Conservation (phyloP, 2,329 filamentous ascomycete genomes). For the Hymenoscyphus scutula region DNA sequence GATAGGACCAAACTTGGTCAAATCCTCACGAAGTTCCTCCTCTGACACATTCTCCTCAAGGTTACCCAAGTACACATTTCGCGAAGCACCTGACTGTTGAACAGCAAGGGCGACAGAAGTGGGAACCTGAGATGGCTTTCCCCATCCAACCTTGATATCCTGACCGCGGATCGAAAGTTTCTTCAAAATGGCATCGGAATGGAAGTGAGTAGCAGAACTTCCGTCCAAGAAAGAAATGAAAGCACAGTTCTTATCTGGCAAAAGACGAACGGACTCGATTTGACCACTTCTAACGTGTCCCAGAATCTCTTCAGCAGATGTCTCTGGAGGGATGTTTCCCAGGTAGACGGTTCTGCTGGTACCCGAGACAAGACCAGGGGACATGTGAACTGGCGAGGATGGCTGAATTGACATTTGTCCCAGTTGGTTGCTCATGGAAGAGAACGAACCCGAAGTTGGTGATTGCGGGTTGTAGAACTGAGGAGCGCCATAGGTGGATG, state of each 20-base stretch:
- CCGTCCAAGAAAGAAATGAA: conserved; percentile 99
- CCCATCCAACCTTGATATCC: conserved; percentile 99
- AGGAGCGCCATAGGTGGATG: conserved; percentile 76
- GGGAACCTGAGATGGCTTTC: conserved; percentile 95
- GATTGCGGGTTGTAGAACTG: conserved; percentile 86
- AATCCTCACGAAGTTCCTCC: conserved; percentile 88
- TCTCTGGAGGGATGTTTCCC: conserved; percentile 98
- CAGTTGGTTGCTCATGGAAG: conserved; percentile 44
- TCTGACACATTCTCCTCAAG: conserved; percentile 86
- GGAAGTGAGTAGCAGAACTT: conserved; percentile 96
- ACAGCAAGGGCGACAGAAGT: conserved; percentile 97
- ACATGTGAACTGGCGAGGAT: conserved; percentile 72
- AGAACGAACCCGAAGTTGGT: conserved; percentile 71
- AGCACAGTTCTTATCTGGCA: conserved; percentile 98
- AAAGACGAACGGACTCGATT: conserved; percentile 95
- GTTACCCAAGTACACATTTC: conserved; percentile 96
- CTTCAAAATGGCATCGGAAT: conserved; percentile 99
- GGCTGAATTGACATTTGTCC: conserved; percentile 52
- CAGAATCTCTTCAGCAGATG: conserved; percentile 91
- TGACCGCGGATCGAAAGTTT: conserved; percentile 98
- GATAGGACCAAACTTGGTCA: conserved; percentile 94
- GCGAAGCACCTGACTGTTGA: conserved; percentile 93
- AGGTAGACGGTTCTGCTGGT: conserved; percentile 96
- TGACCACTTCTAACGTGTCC: conserved; percentile 95
- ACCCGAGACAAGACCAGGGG: conserved; percentile 75